These are phyloP conservation scores for Tetraselmis chui DNA, from an alignment of 139 green algal species.

Conservation along the genomic window DNA sequence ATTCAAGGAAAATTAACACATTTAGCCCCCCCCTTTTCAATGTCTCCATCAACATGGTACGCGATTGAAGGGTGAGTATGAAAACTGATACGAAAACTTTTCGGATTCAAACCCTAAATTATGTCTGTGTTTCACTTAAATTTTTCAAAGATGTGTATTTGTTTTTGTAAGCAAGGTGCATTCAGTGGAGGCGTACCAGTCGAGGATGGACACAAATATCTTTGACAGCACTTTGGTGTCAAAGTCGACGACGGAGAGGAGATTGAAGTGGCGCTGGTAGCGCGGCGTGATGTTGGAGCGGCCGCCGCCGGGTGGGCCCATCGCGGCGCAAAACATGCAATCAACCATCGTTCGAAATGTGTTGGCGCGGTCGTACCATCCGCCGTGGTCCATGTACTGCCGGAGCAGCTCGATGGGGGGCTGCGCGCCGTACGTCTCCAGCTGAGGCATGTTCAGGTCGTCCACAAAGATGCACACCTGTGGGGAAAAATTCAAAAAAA, in stretches of 20 bases:
- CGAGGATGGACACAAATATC: conserved; percentile 64
- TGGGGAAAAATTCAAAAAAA: neutral
- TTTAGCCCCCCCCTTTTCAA: too few relatives aligned
- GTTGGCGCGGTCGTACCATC: conserved; percentile 61
- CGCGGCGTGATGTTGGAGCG: conserved; percentile 51
- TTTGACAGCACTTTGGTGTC: conserved; percentile 35
- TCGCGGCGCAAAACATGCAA: conserved; percentile 64
- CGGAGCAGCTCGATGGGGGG: conserved; percentile 57
- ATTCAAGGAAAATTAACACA: too few relatives aligned
- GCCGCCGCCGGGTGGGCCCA: conserved; percentile 60
- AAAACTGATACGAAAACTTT: too few relatives aligned
- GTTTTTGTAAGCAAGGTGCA: too few relatives aligned
- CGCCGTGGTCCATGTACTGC: conserved; percentile 68
- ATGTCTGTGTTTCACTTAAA: too few relatives aligned
- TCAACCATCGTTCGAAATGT: conserved; percentile 58
- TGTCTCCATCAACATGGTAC: too few relatives aligned
- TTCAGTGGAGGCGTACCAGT: conserved; percentile 43
- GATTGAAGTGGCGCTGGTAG: conserved; percentile 53
- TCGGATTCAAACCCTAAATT: too few relatives aligned
- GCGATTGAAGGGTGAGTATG: too few relatives aligned
- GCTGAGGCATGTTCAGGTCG: conserved; percentile 68
- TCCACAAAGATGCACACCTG: conserved; percentile 46
- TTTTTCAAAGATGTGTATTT: too few relatives aligned
- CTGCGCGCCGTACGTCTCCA: conserved; percentile 71
- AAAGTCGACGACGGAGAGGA: conserved; percentile 49